phyloP scores from a whole-genome alignment of 2,329 filamentous ascomycete species.

The Ustilaginoidea virens region DNA sequence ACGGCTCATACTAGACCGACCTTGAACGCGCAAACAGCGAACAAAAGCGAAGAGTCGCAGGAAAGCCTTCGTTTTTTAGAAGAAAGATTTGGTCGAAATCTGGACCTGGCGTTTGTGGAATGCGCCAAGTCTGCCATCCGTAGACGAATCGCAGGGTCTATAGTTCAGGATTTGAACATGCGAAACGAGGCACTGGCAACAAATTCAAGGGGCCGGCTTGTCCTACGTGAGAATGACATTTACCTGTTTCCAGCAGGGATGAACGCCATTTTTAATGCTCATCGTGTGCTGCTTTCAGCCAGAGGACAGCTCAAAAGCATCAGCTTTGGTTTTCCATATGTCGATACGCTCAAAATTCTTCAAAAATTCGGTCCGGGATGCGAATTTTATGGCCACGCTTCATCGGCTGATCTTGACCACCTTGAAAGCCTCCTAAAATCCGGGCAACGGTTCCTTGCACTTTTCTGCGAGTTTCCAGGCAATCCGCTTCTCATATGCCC shows the following conservation, averaged over 20 bases:
- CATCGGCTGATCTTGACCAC: conserved; percentile 64
- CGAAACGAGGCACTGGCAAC: conserved; percentile 13
- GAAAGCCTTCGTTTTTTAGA: conserved; percentile 78
- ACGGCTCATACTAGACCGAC: conserved; percentile 5
- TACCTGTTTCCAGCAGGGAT: conserved; percentile 83
- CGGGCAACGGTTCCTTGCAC: conserved; percentile 63
- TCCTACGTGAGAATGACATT: conserved; percentile 71
- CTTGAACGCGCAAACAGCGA: neutral
- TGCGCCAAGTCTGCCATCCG: conserved; percentile 77
- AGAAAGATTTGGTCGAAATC: conserved; percentile 83
- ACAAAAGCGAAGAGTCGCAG: conserved; percentile 25
- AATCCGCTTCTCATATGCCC: conserved; percentile 82
- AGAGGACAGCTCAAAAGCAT: conserved; percentile 59
- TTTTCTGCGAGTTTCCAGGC: conserved; percentile 91
- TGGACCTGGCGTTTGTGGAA: conserved; percentile 62
- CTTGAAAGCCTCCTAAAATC: conserved; percentile 54
- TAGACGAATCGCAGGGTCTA: conserved; percentile 73
- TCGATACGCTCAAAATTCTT: conserved; percentile 88
- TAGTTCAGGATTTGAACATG: conserved; percentile 54
- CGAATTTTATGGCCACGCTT: conserved; percentile 73
- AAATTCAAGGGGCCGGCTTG: conserved; percentile 40
- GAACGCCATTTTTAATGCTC: conserved; percentile 86
- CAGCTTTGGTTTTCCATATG: conserved; percentile 93
- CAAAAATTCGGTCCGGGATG: conserved; percentile 89
- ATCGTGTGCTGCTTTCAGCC: conserved; percentile 54